Conservation (phyloP, 495 filamentous ascomycete genomes). For the Penicillium coprophilum region DNA sequence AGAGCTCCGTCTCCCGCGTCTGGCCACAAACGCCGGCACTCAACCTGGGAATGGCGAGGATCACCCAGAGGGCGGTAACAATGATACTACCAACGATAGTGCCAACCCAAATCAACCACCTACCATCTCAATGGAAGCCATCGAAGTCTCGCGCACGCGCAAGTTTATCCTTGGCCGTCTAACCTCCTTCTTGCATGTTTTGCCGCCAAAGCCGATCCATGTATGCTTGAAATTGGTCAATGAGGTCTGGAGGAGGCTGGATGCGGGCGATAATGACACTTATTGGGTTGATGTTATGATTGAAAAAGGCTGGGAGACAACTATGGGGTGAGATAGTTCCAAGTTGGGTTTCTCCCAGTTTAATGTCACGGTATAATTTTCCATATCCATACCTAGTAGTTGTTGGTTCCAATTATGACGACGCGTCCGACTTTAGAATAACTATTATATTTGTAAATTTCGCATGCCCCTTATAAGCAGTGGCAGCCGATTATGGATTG, state of each 20-base stretch:
- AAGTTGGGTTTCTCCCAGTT: neutral
- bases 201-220: conserved; percentile 55
- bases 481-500: no score
- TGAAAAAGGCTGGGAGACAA: conserved; percentile 57
- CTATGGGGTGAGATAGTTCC: conserved; percentile 46
- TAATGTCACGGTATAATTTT: neutral
- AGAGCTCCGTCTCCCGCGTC: conserved; percentile 47
- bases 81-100: conserved; percentile 14
- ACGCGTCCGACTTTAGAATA: no score
- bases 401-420: neutral
- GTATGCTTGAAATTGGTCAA: conserved; percentile 48
- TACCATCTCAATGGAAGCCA: conserved; percentile 45
- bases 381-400: neutral
- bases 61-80: neutral
- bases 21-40: neutral
- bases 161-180: conserved; percentile 49
- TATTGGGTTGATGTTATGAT: conserved; percentile 62
- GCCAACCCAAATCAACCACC: conserved; percentile 21
- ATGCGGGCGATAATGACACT: conserved; percentile 38
- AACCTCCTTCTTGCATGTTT: conserved; percentile 45
- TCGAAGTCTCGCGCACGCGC: conserved; percentile 47
- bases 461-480: no score
- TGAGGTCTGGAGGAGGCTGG: conserved; percentile 54
- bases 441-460: neutral
- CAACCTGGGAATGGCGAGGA: neutral